Conservation (phyloP, 768 basidiomycete species). For the Thelephora aurantiotincta region DNA sequence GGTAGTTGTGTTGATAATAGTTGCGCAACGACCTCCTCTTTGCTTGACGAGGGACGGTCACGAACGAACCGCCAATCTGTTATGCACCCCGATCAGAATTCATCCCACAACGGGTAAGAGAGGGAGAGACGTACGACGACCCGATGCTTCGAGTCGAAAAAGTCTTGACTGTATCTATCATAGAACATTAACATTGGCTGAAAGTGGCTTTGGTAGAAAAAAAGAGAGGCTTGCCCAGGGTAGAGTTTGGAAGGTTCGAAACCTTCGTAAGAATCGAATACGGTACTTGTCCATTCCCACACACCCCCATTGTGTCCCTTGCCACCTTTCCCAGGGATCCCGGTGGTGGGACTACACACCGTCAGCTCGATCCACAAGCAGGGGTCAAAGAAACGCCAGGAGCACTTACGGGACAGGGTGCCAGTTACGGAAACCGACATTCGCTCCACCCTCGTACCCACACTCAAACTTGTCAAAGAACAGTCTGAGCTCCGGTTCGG, state of each 20-base stretch:
- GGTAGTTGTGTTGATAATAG: slow-evolving; percentile 87
- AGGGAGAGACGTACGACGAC: slow-evolving; percentile 55
- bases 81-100: slow-evolving; percentile 2
- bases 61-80: slow-evolving; percentile 85
- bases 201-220: not conserved
- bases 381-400: not conserved
- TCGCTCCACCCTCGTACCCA: slow-evolving; percentile 66
- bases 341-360: slow-evolving; percentile 47
- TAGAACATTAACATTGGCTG: not conserved
- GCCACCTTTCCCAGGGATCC: slow-evolving; percentile 31
- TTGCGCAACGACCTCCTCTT: slow-evolving; percentile 70
- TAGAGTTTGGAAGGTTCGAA: slow-evolving; percentile 68
- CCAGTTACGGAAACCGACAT: slow-evolving; percentile 86
- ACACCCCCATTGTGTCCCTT: slow-evolving; percentile 86
- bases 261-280: slow-evolving; percentile 57
- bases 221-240: slow-evolving; percentile 47
- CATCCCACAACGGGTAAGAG: slow-evolving; percentile 3
- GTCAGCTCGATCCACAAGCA: slow-evolving; percentile 1
- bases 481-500: slow-evolving; percentile 71
- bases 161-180: slow-evolving; percentile 39
- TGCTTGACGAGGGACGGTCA: slow-evolving; percentile 70
- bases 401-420: slow-evolving; percentile 74
- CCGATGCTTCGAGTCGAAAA: slow-evolving; percentile 78
- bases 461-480: slow-evolving; percentile 66
- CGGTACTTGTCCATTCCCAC: slow-evolving; percentile 95